phyloP scores from a whole-genome alignment of 108 stramenopile species.

The Skeletonema marinoi region DNA sequence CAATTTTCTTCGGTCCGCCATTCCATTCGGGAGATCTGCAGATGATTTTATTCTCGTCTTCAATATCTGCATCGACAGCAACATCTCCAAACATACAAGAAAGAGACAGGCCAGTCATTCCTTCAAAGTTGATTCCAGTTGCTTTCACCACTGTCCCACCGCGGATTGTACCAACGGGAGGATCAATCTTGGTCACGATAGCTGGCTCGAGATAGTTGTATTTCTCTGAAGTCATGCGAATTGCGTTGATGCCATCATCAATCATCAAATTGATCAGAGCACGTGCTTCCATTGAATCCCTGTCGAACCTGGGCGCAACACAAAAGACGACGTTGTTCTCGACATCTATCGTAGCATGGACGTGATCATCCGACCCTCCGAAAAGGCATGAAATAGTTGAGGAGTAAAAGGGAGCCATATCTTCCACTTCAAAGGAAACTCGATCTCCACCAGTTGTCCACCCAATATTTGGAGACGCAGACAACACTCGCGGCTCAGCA shows the following conservation, averaged over 20 bases:
- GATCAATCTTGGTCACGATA: constrained; percentile 32
- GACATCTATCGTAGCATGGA: not conserved
- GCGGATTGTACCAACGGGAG: constrained; percentile 26
- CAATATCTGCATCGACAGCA: constrained; percentile 15
- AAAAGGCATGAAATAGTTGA: constrained; percentile 22
- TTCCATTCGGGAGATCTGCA: constrained; percentile 27
- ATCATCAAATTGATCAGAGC: constrained; percentile 20
- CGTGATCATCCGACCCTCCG: constrained; percentile 13
- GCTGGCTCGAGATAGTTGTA: constrained; percentile 38
- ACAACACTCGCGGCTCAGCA: constrained; percentile 19
- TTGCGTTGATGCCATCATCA: constrained; percentile 13
- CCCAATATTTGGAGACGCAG: constrained; percentile 25
- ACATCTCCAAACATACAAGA: constrained; percentile 33
- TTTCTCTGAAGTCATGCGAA: not conserved
- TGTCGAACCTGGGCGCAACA: constrained; percentile 4
- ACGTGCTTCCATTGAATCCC: constrained; percentile 4
- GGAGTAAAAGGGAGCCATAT: constrained; percentile 21
- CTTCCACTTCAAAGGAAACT: constrained; percentile 5
- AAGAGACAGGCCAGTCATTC: constrained; percentile 31
- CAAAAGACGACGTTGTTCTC: constrained; percentile 6
- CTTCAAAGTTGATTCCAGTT: constrained; percentile 26
- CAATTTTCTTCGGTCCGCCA: constrained; percentile 14
- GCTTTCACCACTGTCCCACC: constrained; percentile 35
- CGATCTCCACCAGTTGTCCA: constrained; percentile 29
- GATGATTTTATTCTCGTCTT: constrained; percentile 15